Percentiles rank a stretch among this genome's conserved stretches.
Conservation (phyloP, 352 stramenopile genomes). For the Globisporangium solare region DNA sequence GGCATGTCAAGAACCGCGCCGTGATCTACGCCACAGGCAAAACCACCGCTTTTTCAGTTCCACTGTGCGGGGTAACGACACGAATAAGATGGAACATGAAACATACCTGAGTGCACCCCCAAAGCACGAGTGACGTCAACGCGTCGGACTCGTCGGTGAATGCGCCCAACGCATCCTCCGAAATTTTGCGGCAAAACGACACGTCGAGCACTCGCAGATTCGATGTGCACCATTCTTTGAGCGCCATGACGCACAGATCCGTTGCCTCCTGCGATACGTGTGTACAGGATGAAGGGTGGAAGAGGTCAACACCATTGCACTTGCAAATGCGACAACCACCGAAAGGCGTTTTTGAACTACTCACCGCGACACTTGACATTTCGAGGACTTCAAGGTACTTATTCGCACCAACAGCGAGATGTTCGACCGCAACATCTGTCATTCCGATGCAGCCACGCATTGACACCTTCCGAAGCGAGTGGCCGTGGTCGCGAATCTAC, state of each 20-base stretch:
- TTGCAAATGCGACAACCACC: no score
- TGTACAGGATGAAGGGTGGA: no score
- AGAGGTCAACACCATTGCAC: background rate
- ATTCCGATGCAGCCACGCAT: slow-evolving; percentile 61
- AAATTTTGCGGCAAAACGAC: slow-evolving; percentile 72
- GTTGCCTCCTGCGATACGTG: slow-evolving; percentile 39
- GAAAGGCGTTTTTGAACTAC: slow-evolving; percentile 5
- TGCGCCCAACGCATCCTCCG: slow-evolving; percentile 59
- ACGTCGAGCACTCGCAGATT: slow-evolving; percentile 55
- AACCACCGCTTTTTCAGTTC: background rate
- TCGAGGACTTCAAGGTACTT: slow-evolving; percentile 54
- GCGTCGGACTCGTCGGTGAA: slow-evolving; percentile 47
- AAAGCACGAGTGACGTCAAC: slow-evolving; percentile 49
- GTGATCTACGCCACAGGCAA: slow-evolving; percentile 41
- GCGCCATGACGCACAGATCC: slow-evolving; percentile 36
- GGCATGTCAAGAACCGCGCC: slow-evolving; percentile 59
- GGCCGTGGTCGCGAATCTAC: slow-evolving; percentile 42
- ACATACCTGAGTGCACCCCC: slow-evolving; percentile 72
- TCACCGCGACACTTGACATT: slow-evolving; percentile 75
- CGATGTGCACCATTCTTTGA: slow-evolving; percentile 46
- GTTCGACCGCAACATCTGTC: slow-evolving; percentile 50
- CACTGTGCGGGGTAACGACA: background rate
- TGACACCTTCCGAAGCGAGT: slow-evolving; percentile 45
- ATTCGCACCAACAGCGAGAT: slow-evolving; percentile 53
- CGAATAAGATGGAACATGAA: background rate